Conservation (phyloP, 2,329 filamentous ascomycete species). For the Fusarium oligoseptatum region DNA sequence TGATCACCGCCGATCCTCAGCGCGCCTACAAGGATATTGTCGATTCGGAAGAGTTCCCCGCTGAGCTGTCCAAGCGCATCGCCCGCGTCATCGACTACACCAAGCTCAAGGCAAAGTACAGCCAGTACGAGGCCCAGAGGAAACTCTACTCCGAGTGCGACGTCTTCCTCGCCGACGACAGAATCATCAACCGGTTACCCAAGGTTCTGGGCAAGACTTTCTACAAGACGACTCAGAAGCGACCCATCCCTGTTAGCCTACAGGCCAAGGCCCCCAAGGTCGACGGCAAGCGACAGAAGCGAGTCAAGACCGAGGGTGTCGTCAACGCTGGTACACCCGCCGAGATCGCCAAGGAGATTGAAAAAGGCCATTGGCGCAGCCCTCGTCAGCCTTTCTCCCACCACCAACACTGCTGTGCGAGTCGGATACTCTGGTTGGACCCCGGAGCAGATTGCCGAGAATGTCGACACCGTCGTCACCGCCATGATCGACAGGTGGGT, state of each 20-base stretch:
- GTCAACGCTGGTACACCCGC: slow-evolving; percentile 67
- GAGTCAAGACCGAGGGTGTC: slow-evolving; percentile 58
- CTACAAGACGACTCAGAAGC: slow-evolving; percentile 85
- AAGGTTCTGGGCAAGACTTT: slow-evolving; percentile 90
- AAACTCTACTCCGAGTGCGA: slow-evolving; percentile 90
- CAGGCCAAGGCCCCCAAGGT: slow-evolving; percentile 72
- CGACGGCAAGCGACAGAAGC: slow-evolving; percentile 70
- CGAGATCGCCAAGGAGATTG: slow-evolving; percentile 83
- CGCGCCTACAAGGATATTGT: slow-evolving; percentile 92
- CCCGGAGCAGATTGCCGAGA: slow-evolving; percentile 82
- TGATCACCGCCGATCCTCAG: slow-evolving; percentile 87
- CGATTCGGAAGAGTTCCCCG: slow-evolving; percentile 78
- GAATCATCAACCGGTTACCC: slow-evolving; percentile 81
- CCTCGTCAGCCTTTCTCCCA: slow-evolving; percentile 82
- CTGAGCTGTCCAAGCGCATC: slow-evolving; percentile 74
- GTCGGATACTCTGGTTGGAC: slow-evolving; percentile 83
- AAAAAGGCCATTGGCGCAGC: slow-evolving; percentile 81
- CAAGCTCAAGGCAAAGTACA: slow-evolving; percentile 87
- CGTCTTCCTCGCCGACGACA: slow-evolving; percentile 92
- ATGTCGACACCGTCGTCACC: slow-evolving; percentile 79
- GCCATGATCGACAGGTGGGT: slow-evolving; percentile 83
- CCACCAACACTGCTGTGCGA: slow-evolving; percentile 83
- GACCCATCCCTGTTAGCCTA: slow-evolving; percentile 86
- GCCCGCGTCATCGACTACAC: slow-evolving; percentile 83
- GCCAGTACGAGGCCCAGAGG: slow-evolving; percentile 87